These are phyloP conservation scores for Penicillium paradoxum DNA, from an alignment of 495 filamentous ascomycete genomes.

Conservation along the genomic window DNA sequence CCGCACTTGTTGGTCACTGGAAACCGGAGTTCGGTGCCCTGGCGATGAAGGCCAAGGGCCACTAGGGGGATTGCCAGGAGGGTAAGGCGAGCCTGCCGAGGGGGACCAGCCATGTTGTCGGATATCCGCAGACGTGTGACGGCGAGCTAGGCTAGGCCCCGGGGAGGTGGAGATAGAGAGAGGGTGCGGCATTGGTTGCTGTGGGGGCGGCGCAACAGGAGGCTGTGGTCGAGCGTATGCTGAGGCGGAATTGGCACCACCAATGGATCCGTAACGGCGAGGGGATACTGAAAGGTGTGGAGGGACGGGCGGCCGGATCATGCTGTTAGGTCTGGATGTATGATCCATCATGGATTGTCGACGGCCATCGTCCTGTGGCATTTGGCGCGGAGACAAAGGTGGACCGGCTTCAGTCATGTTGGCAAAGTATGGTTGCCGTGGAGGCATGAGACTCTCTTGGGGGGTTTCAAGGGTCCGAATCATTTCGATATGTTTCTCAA, in stretches of 20 bases:
- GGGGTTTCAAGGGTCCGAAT: conserved; percentile 67
- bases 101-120: conserved; percentile 83
- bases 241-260: conserved; percentile 66
- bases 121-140: conserved; percentile 96
- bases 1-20: conserved; percentile 73
- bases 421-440: conserved; percentile 70
- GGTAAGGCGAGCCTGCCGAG: conserved; percentile 62
- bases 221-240: conserved; percentile 60
- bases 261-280: conserved; percentile 80
- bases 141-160: conserved; percentile 64
- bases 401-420: conserved; percentile 66
- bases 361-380: conserved; percentile 79
- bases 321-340: conserved; percentile 17
- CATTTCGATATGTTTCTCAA: conserved; percentile 77
- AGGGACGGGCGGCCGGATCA: conserved; percentile 67
- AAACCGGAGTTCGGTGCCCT: conserved; percentile 52
- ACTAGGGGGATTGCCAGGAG: conserved; percentile 24
- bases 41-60: conserved; percentile 85
- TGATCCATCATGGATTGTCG: conserved; percentile 50
- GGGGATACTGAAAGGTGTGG: conserved; percentile 73
- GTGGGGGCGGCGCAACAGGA: conserved; percentile 57
- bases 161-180: conserved; percentile 74
- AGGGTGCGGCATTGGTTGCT: conserved; percentile 66
- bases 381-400: conserved; percentile 87
- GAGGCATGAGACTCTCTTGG: conserved; percentile 68